Base-by-base conservation (phyloP, 2,329 filamentous ascomycete genomes). In the Scopulariopsis brevicaulis region DNA sequence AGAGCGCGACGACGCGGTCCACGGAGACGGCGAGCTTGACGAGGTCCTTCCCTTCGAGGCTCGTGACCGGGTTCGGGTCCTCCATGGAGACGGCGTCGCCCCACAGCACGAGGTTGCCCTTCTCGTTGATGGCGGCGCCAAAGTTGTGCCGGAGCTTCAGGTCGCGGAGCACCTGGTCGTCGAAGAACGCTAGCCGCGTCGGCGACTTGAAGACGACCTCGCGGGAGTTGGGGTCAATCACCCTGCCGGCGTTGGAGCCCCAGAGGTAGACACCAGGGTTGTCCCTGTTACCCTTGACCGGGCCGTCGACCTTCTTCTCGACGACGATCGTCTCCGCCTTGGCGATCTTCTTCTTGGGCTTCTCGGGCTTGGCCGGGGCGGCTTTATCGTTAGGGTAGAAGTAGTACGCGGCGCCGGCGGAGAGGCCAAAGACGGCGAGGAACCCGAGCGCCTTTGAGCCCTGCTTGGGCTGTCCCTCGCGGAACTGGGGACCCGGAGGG, bases 41-140 rank as follows among this genome's bases (percentile, higher is more conserved):
- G 55, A 97, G 75, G 65, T 96, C 82, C 69, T 95, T 96, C 58
- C 92, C 93, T 60, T 74, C 84, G 57, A 99, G 73, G 0, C 93
- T 96, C 54, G 79, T 75, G 1, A 78, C 78, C 0, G 93, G 94
- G 34, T 77, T 74, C 11, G 76, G 80, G 34, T 82, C 75, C 4
- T 82, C 77, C 58, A 81, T 77, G 7, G 86, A 87, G 68, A 87
- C 96, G 3, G 79, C 89, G 3, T 79, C 78, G 1, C 94, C 94
- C 94, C 94, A 99, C 73, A 97, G 92, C 14, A 96, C 77, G 52
- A 99, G 71, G 68, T 97, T 88, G 4, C 94, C 94, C 61, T 86
- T 85, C 68, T 96, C 92, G 4, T 86, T 87, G 48, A 97, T 86
- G 11, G 94, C 94, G 4, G 85, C 93, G 10, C 90, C 94, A 68